A percentile compares a stretch with the other conserved stretches of the same genome.
These are phyloP conservation scores for Alternaria arborescens DNA, from an alignment of 2,329 filamentous ascomycete genomes.

Conservation along the genomic window DNA sequence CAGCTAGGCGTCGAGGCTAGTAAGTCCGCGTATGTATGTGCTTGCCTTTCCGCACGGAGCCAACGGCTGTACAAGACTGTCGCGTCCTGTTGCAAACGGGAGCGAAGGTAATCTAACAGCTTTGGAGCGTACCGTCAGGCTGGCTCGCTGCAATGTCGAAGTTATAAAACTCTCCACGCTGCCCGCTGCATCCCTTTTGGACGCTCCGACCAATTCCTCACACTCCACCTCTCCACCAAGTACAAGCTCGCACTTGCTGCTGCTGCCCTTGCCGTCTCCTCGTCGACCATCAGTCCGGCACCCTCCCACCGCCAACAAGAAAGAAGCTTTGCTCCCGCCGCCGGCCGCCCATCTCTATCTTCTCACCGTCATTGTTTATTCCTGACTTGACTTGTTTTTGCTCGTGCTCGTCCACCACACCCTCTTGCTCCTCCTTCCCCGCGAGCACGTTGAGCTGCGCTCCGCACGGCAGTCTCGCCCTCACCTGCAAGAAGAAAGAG, in stretches of 20 bases:
- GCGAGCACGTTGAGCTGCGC: slow-evolving; percentile 17
- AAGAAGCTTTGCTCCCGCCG: slow-evolving; percentile 1
- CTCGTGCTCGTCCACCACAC: background rate
- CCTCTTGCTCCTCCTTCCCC: background rate
- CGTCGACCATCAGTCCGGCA: slow-evolving; percentile 18
- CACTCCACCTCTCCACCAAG: slow-evolving; percentile 9
- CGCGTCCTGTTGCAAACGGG: slow-evolving; percentile 54
- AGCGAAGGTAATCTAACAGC: slow-evolving; percentile 53
- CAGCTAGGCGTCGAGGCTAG: slow-evolving; percentile 39
- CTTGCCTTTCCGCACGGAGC: slow-evolving; percentile 50
- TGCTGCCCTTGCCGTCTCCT: slow-evolving; percentile 19
- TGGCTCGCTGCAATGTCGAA: slow-evolving; percentile 46
- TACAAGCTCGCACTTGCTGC: slow-evolving; percentile 21
- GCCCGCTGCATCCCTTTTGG: slow-evolving; percentile 42
- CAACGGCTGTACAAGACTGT: slow-evolving; percentile 52
- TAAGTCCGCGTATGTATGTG: slow-evolving; percentile 44
- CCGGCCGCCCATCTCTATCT: background rate
- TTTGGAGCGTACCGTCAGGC: slow-evolving; percentile 47
- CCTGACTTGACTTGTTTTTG: background rate
- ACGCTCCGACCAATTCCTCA: slow-evolving; percentile 41
- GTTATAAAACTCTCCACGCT: slow-evolving; percentile 51
- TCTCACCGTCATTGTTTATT: background rate
- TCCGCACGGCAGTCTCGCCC: slow-evolving; percentile 18
- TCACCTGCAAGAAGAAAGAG: slow-evolving; percentile 26
- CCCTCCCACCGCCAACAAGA: background rate